phyloP scores from a whole-genome alignment of 2,329 filamentous ascomycete species.

The Exophiala oligosperma region DNA sequence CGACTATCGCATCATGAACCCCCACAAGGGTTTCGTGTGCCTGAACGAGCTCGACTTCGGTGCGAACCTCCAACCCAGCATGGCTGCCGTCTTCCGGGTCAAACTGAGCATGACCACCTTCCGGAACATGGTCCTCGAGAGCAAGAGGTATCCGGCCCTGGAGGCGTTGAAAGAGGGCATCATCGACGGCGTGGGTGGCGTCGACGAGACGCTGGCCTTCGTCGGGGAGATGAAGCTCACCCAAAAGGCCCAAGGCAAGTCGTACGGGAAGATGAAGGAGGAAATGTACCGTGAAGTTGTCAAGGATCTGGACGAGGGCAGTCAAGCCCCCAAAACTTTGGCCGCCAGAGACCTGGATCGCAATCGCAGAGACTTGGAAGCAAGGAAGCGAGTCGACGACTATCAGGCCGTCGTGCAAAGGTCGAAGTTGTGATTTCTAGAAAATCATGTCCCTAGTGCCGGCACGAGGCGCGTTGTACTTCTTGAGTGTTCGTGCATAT shows the following conservation, averaged over 20 bases:
- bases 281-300: conserved; percentile 74
- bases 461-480: too few species aligned
- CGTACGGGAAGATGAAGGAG: conserved; percentile 70
- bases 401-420: conserved; percentile 49
- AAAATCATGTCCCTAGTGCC: not conserved
- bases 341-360: conserved; percentile 51
- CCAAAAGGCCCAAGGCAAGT: conserved; percentile 62
- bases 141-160: conserved; percentile 62
- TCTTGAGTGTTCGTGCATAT: too few species aligned
- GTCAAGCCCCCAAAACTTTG: conserved; percentile 42
- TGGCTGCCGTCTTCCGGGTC: conserved; percentile 72
- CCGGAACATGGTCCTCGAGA: conserved; percentile 70
- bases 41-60: conserved; percentile 82
- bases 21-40: conserved; percentile 69
- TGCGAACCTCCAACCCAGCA: conserved; percentile 70
- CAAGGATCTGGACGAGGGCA: conserved; percentile 50
- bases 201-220: conserved; percentile 63
- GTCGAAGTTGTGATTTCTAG: conserved; percentile 40
- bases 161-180: conserved; percentile 67
- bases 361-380: conserved; percentile 43
- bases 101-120: conserved; percentile 62
- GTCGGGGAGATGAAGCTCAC: conserved; percentile 60
- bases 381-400: conserved; percentile 51
- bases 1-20: conserved; percentile 78
- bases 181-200: conserved; percentile 66